Evolutionary conservation across 768 basidiomycete species (phyloP).

Genomic region (Suillus variegatus): DNA sequence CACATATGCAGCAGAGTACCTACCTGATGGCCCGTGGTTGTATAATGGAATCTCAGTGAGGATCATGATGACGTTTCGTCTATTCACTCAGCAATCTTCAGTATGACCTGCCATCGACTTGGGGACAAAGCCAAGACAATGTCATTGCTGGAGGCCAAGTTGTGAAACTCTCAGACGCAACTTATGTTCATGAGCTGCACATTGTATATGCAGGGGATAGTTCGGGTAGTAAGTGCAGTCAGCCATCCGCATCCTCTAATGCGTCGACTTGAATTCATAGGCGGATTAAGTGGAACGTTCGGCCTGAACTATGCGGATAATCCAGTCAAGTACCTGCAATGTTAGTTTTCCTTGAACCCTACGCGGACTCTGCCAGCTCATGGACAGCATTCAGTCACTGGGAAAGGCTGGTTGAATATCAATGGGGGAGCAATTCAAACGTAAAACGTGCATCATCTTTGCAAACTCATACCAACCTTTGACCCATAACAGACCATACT

Average conservation of each 20-base stretch:
- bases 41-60: conserved; percentile 42
- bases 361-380: not conserved
- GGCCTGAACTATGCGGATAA: conserved; percentile 39
- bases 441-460: conserved; percentile 25
- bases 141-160: conserved; percentile 45
- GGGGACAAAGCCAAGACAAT: conserved; percentile 47
- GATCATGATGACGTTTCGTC: not conserved
- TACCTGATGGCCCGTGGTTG: conserved; percentile 40
- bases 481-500: conserved; percentile 40
- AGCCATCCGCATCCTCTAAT: not conserved
- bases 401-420: conserved; percentile 46
- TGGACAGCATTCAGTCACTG: conserved; percentile 35
- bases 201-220: conserved; percentile 49
- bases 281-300: conserved; percentile 36
- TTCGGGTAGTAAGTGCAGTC: conserved; percentile 27
- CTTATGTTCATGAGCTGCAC: conserved; percentile 47
- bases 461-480: not conserved
- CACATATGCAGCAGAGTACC: conserved; percentile 42
- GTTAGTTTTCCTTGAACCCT: conserved; percentile 24
- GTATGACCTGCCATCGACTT: conserved; percentile 44
- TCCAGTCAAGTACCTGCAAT: conserved; percentile 33
- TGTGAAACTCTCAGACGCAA: conserved; percentile 33
- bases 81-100: conserved; percentile 18
- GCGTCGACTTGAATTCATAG: conserved; percentile 13
- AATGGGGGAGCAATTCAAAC: conserved; percentile 45